Percentiles rank a stretch among this genome's conserved stretches.
phyloP scores from a whole-genome alignment of 208 protist genomes.

The Angomonas deanei region DNA sequence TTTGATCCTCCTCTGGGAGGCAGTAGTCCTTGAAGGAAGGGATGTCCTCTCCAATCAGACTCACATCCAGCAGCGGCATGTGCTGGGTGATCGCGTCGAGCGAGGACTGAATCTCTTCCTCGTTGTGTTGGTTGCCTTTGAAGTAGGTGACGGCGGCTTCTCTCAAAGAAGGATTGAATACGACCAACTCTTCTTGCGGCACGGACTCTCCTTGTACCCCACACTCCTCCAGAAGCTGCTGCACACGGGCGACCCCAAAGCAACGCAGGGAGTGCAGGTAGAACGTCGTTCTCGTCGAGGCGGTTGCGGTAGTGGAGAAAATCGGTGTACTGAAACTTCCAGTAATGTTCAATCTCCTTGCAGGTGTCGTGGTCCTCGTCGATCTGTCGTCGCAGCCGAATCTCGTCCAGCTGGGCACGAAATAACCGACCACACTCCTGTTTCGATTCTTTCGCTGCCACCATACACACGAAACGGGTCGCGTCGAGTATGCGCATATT shows the following conservation, averaged over 20 bases:
- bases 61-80: conserved; percentile 75
- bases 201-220: background rate
- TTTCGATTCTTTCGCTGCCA: conserved; percentile 36
- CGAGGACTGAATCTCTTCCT: conserved; percentile 31
- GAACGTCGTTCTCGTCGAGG: conserved; percentile 35
- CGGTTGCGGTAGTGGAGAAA: conserved; percentile 79
- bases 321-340: conserved; percentile 75
- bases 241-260: conserved; percentile 30
- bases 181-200: conserved; percentile 22
- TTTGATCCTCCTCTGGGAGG: conserved; percentile 31
- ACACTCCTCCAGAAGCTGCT: conserved; percentile 46
- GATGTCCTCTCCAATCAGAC: conserved; percentile 42
- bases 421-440: conserved; percentile 51
- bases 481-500: conserved; percentile 68
- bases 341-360: conserved; percentile 71
- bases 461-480: conserved; percentile 58
- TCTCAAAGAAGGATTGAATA: conserved; percentile 56
- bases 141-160: conserved; percentile 32
- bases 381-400: conserved; percentile 27
- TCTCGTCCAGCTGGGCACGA: conserved; percentile 48
- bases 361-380: conserved; percentile 49
- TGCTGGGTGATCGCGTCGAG: conserved; percentile 56
- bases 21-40: conserved; percentile 73
- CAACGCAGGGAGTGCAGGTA: conserved; percentile 55
- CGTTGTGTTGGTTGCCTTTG: conserved; percentile 17